Evolutionary conservation across 257 asterid species (phyloP).

Genomic region (Petrea volubilis): DNA sequence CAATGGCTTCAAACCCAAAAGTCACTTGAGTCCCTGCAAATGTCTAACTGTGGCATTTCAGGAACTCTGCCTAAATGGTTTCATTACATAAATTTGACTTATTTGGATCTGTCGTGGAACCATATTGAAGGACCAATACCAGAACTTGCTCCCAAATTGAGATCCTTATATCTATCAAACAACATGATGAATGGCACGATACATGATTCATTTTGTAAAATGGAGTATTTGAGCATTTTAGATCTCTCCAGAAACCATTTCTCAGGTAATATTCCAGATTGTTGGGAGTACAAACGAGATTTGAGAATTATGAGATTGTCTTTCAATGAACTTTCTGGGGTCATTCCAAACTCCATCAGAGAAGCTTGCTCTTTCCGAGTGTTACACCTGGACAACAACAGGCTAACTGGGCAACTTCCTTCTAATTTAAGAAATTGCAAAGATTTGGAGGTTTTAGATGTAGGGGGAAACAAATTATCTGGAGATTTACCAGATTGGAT

Average conservation of each 20-base stretch:
- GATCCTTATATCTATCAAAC: background rate
- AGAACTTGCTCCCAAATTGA: no score
- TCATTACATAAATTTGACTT: background rate
- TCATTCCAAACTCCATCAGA: constrained; percentile 8
- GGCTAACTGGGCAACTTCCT: background rate
- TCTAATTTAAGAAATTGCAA: background rate
- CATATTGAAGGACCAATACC: background rate
- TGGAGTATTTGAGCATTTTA: background rate
- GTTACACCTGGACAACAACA: constrained; percentile 2
- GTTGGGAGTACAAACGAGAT: background rate
- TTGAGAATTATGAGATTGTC: background rate
- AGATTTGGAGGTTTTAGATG: background rate
- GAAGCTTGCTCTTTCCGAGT: background rate
- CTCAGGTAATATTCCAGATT: background rate
- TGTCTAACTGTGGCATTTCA: constrained; percentile 14
- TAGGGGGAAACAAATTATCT: background rate
- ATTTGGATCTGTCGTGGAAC: background rate
- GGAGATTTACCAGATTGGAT: background rate
- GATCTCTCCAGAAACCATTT: constrained; percentile 2
- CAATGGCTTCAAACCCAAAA: constrained; percentile 20
- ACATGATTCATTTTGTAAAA: constrained; percentile 3
- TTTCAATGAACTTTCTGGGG: background rate
- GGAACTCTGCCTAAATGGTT: constrained; percentile 14
- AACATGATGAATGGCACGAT: no score
- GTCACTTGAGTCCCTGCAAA: background rate